phyloP scores from a whole-genome alignment of 768 basidiomycete genomes.

The Podaxis mareebaensis region DNA sequence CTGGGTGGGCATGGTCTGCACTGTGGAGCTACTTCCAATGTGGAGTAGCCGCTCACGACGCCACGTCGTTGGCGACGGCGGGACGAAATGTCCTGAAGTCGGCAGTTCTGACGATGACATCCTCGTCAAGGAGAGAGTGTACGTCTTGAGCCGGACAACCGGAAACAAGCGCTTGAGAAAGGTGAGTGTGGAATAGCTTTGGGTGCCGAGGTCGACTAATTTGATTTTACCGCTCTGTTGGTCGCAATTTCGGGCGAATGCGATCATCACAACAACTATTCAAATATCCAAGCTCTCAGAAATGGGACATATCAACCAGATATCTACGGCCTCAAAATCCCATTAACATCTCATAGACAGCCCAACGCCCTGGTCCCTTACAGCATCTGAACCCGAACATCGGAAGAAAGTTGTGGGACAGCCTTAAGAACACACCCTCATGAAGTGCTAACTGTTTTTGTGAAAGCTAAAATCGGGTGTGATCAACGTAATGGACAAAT shows the following conservation, averaged over 20 bases:
- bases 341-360: not conserved
- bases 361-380: not conserved
- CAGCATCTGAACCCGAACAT: not conserved
- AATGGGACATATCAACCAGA: not conserved
- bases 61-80: slow-evolving; percentile 60
- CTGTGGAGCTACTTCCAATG: slow-evolving; percentile 43
- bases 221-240: not conserved
- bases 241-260: not conserved
- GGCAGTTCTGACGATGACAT: slow-evolving; percentile 13
- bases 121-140: not conserved
- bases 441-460: not conserved
- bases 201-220: not conserved
- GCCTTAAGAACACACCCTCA: not conserved
- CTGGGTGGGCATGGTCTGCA: not conserved
- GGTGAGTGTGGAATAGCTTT: not conserved
- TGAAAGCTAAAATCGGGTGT: not conserved
- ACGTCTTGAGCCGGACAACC: not conserved
- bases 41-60: slow-evolving; percentile 60
- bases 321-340: not conserved
- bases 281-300: not conserved
- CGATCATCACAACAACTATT: not conserved
- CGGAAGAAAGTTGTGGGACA: not conserved
- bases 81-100: slow-evolving; percentile 30
- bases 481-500: not conserved
- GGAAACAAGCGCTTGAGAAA: not conserved